Evolutionary conservation across 1,284 basidiomycete species (phyloP).

Genomic region (Ceratorhiza oryzae-sativae): DNA sequence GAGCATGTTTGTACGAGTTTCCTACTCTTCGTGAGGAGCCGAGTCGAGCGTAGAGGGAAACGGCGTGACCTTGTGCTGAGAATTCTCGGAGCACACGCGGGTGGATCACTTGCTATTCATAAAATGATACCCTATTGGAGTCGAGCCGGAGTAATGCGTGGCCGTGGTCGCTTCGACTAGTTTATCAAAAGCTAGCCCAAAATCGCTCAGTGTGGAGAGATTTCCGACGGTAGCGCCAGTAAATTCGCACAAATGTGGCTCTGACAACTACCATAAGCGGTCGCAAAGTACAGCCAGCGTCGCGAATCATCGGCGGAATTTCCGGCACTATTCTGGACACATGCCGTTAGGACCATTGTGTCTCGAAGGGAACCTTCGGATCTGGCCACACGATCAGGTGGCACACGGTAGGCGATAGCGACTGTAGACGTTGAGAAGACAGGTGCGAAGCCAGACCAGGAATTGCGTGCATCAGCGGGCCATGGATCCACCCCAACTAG

Average conservation of each 20-base stretch:
- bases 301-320: conserved; percentile 29
- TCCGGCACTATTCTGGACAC: background rate
- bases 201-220: background rate
- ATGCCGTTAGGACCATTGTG: background rate
- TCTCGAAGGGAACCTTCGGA: conserved; percentile 1
- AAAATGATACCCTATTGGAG: conserved; percentile 5
- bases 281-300: conserved; percentile 9
- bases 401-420: background rate
- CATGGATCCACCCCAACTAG: conserved; percentile 18
- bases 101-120: conserved; percentile 8
- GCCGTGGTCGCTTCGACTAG: conserved; percentile 14
- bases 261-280: conserved; percentile 13
- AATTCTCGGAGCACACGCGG: conserved; percentile 30
- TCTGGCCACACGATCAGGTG: conserved; percentile 11
- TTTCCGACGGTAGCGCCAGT: conserved; percentile 3
- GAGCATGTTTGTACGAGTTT: background rate
- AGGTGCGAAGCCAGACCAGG: background rate
- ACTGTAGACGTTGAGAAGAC: conserved; percentile 17
- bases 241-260: conserved; percentile 1
- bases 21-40: conserved; percentile 17
- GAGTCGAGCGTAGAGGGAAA: conserved; percentile 4
- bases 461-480: background rate
- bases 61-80: conserved; percentile 29
- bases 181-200: background rate
- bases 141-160: conserved; percentile 5